These are phyloP conservation scores for Tulasnella sp. DNA, from an alignment of 768 basidiomycete genomes.

Conservation along the genomic window DNA sequence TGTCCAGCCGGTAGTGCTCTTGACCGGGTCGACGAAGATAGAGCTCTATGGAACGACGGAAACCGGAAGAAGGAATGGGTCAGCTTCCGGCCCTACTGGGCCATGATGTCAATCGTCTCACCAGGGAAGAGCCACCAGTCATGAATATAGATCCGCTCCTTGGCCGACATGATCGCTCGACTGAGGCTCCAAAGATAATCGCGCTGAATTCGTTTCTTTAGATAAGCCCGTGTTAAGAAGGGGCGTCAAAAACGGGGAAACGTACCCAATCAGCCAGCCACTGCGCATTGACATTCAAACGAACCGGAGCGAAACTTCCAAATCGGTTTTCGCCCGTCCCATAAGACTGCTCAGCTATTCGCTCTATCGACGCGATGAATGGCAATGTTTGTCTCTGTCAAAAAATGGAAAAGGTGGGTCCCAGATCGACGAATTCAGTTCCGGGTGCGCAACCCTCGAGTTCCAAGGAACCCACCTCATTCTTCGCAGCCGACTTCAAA, in stretches of 20 bases:
- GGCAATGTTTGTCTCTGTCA: constrained; percentile 87
- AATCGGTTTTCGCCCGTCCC: constrained; percentile 81
- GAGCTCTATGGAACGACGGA: constrained; percentile 46
- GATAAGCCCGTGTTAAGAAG: background rate
- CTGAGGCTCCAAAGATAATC: constrained; percentile 99
- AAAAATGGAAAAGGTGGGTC: background rate
- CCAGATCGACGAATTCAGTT: background rate
- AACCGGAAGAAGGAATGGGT: constrained; percentile 13
- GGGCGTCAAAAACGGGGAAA: constrained; percentile 16
- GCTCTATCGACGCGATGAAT: constrained; percentile 88
- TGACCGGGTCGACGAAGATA: constrained; percentile 78
- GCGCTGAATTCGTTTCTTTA: constrained; percentile 42
- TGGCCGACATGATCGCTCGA: constrained; percentile 80
- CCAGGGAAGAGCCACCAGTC: constrained; percentile 98
- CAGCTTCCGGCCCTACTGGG: too few species aligned
- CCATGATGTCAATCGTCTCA: constrained; percentile 29
- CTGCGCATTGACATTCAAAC: constrained; percentile 87
- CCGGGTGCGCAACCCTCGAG: too few species aligned
- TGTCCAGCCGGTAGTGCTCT: constrained; percentile 79
- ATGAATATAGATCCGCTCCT: constrained; percentile 86
- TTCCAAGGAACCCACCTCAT: constrained; percentile 49
- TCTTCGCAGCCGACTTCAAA: constrained; percentile 78
- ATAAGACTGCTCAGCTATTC: constrained; percentile 63
- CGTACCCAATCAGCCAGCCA: constrained; percentile 97
- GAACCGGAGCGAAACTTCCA: constrained; percentile 86